These are phyloP conservation scores for Raphanus sativus DNA, from an alignment of 345 rosid genomes.

Conservation along the genomic window DNA sequence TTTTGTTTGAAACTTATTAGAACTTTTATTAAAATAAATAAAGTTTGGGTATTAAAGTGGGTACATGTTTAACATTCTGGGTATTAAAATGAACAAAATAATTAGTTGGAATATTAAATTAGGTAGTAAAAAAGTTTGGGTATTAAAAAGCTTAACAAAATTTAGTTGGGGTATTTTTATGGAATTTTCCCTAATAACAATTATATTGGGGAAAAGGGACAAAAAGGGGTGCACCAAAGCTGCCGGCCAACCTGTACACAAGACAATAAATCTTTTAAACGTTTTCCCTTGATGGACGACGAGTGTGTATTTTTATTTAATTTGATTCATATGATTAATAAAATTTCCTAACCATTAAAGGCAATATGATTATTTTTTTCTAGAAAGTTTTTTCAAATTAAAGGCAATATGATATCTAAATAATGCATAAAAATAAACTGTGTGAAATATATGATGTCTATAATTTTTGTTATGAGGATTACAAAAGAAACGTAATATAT, in stretches of 20 bases:
- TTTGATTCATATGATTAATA: constrained; percentile 1
- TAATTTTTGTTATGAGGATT: constrained; percentile 4
- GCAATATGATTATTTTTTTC: background rate
- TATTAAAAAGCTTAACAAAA: too few species aligned
- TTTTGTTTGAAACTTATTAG: too few species aligned
- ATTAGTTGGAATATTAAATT: too few species aligned
- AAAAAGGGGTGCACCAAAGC: constrained; percentile 27
- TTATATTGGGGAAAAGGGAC: background rate
- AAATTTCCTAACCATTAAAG: background rate
- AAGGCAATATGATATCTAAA: constrained; percentile 1
- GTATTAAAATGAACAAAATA: too few species aligned
- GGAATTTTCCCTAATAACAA: too few species aligned
- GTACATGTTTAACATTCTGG: too few species aligned
- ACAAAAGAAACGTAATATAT: background rate
- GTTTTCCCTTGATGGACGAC: constrained; percentile 27
- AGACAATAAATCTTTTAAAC: constrained; percentile 26
- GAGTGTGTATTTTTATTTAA: constrained; percentile 3
- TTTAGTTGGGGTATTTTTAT: too few species aligned
- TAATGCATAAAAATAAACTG: background rate
- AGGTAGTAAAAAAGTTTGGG: too few species aligned
- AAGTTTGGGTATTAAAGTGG: too few species aligned
- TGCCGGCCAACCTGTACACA: constrained; percentile 37
- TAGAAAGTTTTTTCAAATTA: background rate
- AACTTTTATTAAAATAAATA: too few species aligned
- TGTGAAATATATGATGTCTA: background rate